A percentile compares a stretch with the other conserved stretches of the same genome.
Evolutionary conservation across 2,329 filamentous ascomycete genomes (phyloP).

Genomic region (Fusarium clavum): DNA sequence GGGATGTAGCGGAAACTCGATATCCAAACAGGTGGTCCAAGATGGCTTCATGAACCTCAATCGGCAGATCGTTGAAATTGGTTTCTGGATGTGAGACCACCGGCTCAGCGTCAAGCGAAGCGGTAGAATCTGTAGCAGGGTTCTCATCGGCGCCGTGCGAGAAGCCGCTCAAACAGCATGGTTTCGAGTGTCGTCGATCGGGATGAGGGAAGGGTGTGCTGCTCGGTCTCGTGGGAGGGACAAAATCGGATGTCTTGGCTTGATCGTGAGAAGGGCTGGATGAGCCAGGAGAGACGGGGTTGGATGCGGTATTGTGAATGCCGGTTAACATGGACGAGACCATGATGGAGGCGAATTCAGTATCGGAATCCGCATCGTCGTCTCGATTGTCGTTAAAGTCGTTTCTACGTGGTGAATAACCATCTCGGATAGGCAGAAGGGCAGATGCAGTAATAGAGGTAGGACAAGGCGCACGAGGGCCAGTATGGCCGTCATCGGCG

Average conservation of each 20-base stretch:
- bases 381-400: constrained; percentile 27
- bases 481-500: constrained; percentile 36
- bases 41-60: constrained; percentile 78
- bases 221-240: constrained; percentile 61
- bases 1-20: constrained; percentile 69
- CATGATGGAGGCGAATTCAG: constrained; percentile 54
- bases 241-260: constrained; percentile 54
- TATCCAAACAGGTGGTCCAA: constrained; percentile 78
- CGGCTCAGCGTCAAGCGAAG: constrained; percentile 34
- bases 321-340: constrained; percentile 52
- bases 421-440: constrained; percentile 42
- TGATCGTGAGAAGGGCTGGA: constrained; percentile 64
- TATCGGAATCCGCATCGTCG: constrained; percentile 44
- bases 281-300: constrained; percentile 66
- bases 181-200: constrained; percentile 56
- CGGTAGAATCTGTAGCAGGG: constrained; percentile 26
- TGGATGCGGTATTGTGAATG: constrained; percentile 59
- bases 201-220: constrained; percentile 70
- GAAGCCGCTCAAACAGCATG: constrained; percentile 45
- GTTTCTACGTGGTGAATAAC: constrained; percentile 34
- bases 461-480: constrained; percentile 32
- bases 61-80: constrained; percentile 67
- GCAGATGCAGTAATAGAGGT: constrained; percentile 38
- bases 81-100: constrained; percentile 37
- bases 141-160: constrained; percentile 40